phyloP scores from a whole-genome alignment of 495 filamentous ascomycete species.

The Daldinia childiae region DNA sequence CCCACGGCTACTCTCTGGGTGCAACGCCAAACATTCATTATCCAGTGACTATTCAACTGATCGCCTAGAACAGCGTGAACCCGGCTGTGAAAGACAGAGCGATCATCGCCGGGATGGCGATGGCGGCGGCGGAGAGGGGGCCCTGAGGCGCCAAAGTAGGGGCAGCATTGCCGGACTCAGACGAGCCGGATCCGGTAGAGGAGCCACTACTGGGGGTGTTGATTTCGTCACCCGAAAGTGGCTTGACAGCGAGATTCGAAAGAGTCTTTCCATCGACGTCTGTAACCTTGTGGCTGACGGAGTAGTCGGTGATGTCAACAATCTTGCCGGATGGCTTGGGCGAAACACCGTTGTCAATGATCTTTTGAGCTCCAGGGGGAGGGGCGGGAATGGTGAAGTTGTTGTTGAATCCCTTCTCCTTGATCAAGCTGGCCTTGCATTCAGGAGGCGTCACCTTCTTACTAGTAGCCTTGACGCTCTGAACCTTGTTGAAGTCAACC shows the following conservation, averaged over 20 bases:
- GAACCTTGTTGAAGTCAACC: constrained; percentile 72
- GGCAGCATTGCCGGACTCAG: constrained; percentile 29
- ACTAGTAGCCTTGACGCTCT: constrained; percentile 61
- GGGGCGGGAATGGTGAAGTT: constrained; percentile 76
- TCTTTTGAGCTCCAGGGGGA: constrained; percentile 54
- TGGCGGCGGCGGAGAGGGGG: constrained; percentile 35
- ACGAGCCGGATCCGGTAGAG: constrained; percentile 4
- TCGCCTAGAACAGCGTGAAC: constrained; percentile 42
- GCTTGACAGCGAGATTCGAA: constrained; percentile 52
- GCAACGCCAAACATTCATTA: constrained; percentile 35
- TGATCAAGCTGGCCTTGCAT: constrained; percentile 73
- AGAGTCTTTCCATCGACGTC: constrained; percentile 53
- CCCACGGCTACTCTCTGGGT: constrained; percentile 26
- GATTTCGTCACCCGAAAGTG: constrained; percentile 50
- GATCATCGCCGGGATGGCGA: constrained; percentile 42
- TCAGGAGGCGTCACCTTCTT: constrained; percentile 61
- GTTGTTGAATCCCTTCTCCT: constrained; percentile 67
- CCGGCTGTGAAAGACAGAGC: constrained; percentile 42
- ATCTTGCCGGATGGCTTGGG: constrained; percentile 53
- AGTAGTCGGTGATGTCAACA: constrained; percentile 54
- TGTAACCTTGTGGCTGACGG: constrained; percentile 51
- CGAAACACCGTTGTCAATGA: constrained; percentile 65
- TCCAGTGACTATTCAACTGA: constrained; percentile 37
- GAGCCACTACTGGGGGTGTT: constrained; percentile 45
- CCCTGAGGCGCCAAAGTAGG: constrained; percentile 38